These are phyloP conservation scores for Mycosphaerelloides madeirae DNA, from an alignment of 2,329 filamentous ascomycete genomes.

Conservation along the genomic window DNA sequence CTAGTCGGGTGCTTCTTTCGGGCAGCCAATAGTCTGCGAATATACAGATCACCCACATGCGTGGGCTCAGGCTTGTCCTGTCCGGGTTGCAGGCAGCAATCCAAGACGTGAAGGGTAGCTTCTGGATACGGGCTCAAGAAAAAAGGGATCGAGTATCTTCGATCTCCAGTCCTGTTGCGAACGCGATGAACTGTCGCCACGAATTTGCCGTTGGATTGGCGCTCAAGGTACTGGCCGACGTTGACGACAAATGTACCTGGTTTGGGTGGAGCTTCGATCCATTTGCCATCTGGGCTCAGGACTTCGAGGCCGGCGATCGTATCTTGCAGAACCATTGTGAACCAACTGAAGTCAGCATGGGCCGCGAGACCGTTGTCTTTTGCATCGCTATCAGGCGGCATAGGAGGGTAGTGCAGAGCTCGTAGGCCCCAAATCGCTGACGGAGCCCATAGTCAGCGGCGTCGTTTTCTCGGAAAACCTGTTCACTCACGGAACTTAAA, in stretches of 20 bases:
- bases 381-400: not conserved
- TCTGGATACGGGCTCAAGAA: constrained; percentile 42
- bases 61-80: constrained; percentile 3
- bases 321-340: constrained; percentile 14
- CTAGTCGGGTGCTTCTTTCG: constrained; percentile 36
- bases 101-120: constrained; percentile 30
- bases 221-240: constrained; percentile 48
- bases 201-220: constrained; percentile 47
- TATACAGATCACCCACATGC: constrained; percentile 29
- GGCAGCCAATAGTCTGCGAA: constrained; percentile 32
- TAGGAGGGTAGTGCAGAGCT: constrained; percentile 34
- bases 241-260: constrained; percentile 46
- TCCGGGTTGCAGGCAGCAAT: constrained; percentile 26
- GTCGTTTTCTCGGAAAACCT: no score
- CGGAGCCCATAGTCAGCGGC: no score
- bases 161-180: constrained; percentile 38
- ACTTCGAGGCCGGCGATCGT: constrained; percentile 35
- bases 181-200: constrained; percentile 44
- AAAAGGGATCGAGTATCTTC: constrained; percentile 44
- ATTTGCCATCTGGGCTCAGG: constrained; percentile 37
- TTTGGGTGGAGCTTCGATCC: constrained; percentile 43
- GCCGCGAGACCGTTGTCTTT: constrained; percentile 31
- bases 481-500: constrained; percentile 33
- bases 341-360: constrained; percentile 15
- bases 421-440: constrained; percentile 32